Base-by-base conservation (phyloP, 2,329 filamentous ascomycete genomes). In the Calonectria fujianensis region DNA sequence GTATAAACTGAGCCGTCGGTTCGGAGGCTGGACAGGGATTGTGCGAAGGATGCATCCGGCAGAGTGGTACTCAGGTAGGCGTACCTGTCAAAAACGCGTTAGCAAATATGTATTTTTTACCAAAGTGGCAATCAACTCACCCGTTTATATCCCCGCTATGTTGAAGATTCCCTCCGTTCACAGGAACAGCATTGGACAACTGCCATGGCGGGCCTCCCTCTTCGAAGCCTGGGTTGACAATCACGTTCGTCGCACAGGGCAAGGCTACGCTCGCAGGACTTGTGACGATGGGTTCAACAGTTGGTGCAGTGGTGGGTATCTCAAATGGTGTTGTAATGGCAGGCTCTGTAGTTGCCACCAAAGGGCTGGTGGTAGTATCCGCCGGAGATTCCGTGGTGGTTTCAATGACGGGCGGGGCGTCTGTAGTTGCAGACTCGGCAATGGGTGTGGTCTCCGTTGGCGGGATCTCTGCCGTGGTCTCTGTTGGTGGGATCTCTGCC, bases 221-320 rank as follows among this genome's bases (percentile, higher is more conserved):
- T 59, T 59, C 52, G 24, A 59, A 59, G 31, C 52, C 52, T 35
- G 52, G 52, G 11, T 59, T 37, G 31, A 13, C 4, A 10, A 59
- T n/a, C 18, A 35, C 7, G 18, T 59, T 59, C 6, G 52, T 37
- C 52, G 31, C 52, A 14, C 52, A 59, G 24, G 52, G 0, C 18
- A 11, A 2, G 31, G 18, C 18, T 24, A 20, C 31, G 16, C 8
- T 59, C 1, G 52, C 10, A n/a, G 52, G 1, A n/a, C 29, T 9
- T 57, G 52, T 57, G 18, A 16, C 11, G 29, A 57, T 35, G 52
- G 51, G 29, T 32, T 29, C 6, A 54, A 18, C 4, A 2, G 54
- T 32, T n/a, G 31, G 14, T 10, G n/a, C 5, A 5, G 9, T 13
- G 31, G 18, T 32, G n/a, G 54, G 32, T 20, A 31, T 32, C 1